Conservation (phyloP, 2,329 filamentous ascomycete species). For the Beauveria rudraprayagi region DNA sequence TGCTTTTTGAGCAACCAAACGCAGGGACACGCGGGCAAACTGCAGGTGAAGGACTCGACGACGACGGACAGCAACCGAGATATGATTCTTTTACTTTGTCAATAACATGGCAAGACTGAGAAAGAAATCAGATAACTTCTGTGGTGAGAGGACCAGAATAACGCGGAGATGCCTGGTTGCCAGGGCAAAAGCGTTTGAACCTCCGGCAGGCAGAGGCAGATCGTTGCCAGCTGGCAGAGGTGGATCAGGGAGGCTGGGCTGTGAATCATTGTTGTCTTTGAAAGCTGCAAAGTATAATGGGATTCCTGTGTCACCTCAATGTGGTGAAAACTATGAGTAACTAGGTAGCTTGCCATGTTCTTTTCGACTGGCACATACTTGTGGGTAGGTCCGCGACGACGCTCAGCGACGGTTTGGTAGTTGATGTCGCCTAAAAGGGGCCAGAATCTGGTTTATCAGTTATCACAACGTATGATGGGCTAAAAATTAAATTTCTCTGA, state of each 20-base stretch:
- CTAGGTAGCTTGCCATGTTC: background rate
- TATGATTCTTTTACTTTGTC: background rate
- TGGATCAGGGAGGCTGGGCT: background rate
- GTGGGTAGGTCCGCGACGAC: background rate
- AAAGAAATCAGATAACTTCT: background rate
- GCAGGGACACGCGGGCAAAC: background rate
- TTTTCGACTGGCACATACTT: background rate
- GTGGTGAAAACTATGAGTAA: background rate
- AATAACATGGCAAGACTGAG: background rate
- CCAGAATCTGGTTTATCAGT: no score
- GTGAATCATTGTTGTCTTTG: background rate
- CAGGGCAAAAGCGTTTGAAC: background rate
- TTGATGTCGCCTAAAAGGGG: background rate
- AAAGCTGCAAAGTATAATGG: no score
- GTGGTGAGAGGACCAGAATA: background rate
- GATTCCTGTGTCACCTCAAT: no score
- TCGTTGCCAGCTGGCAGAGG: conserved; percentile 9
- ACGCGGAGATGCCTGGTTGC: background rate
- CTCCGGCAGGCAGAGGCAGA: background rate
- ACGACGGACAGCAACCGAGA: background rate
- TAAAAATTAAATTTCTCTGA: no score
- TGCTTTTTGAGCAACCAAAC: background rate
- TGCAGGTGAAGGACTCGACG: background rate
- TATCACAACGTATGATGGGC: no score
- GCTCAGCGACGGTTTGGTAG: no score